A percentile compares a stretch with the other conserved stretches of the same genome.
phyloP scores from a whole-genome alignment of 108 stramenopile species.

The Mediolabrus comicus region DNA sequence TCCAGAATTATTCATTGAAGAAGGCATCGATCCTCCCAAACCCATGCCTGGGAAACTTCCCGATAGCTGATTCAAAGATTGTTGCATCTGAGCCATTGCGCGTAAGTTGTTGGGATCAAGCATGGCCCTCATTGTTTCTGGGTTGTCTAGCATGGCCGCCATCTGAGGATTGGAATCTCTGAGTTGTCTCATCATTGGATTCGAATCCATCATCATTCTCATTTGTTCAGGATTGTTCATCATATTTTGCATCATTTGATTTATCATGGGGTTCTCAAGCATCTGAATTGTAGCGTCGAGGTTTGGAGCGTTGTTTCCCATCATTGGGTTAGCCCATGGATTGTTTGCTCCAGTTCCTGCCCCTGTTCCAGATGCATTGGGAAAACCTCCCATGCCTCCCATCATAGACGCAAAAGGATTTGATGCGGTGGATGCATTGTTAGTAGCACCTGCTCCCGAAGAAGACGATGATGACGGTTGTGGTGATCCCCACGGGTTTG shows the following conservation, averaged over 20 bases:
- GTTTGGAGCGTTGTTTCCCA: slow-evolving; percentile 63
- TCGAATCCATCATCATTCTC: slow-evolving; percentile 50
- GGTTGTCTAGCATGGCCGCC: slow-evolving; percentile 46
- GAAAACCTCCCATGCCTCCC: slow-evolving; percentile 48
- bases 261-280: slow-evolving; percentile 77
- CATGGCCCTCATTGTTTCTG: slow-evolving; percentile 54
- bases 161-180: slow-evolving; percentile 54
- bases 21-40: slow-evolving; percentile 2
- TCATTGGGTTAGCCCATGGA: slow-evolving; percentile 51
- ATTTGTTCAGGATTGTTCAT: slow-evolving; percentile 60
- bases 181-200: slow-evolving; percentile 49
- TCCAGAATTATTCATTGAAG: background rate
- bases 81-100: slow-evolving; percentile 75
- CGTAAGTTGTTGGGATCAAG: slow-evolving; percentile 76
- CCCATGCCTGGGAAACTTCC: slow-evolving; percentile 28
- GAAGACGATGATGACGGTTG: slow-evolving; percentile 12
- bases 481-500: slow-evolving; percentile 85
- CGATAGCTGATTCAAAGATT: slow-evolving; percentile 44
- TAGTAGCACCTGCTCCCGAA: background rate
- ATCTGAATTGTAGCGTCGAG: slow-evolving; percentile 69
- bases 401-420: slow-evolving; percentile 42
- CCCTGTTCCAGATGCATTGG: slow-evolving; percentile 19
- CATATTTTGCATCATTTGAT: slow-evolving; percentile 72
- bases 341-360: slow-evolving; percentile 25
- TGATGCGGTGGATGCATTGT: background rate